Evolutionary conservation across 345 rosid genomes (phyloP).

Genomic region (Camelina neglecta): DNA sequence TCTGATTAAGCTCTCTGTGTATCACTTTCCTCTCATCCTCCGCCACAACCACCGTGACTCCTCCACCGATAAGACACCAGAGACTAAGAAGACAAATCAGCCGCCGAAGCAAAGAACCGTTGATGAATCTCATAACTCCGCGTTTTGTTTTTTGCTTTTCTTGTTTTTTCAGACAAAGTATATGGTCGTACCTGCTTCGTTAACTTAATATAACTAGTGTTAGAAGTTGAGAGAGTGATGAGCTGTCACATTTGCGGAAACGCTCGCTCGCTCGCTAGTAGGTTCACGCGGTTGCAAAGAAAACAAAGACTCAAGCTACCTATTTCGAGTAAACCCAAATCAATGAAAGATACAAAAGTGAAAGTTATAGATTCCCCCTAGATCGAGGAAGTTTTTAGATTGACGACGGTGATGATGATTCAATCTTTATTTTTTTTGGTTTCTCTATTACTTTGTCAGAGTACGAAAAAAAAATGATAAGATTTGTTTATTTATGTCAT

Average conservation of each 20-base stretch:
- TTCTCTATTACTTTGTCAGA: background rate
- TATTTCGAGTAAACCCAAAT: slow-evolving; percentile 22
- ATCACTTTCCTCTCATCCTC: slow-evolving; percentile 36
- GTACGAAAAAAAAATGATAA: slow-evolving; percentile 11
- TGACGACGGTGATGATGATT: background rate
- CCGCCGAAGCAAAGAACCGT: slow-evolving; percentile 27
- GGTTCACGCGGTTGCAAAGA: slow-evolving; percentile 35
- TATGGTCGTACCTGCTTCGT: slow-evolving; percentile 31
- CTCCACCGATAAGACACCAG: slow-evolving; percentile 33
- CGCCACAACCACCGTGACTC: slow-evolving; percentile 41
- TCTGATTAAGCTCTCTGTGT: slow-evolving; percentile 66
- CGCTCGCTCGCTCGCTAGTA: background rate
- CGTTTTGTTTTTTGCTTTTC: too few relatives aligned
- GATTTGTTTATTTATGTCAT: slow-evolving; percentile 6
- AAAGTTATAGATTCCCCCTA: background rate
- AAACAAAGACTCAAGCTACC: slow-evolving; percentile 20
- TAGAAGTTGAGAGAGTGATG: slow-evolving; percentile 36
- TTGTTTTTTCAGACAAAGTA: background rate
- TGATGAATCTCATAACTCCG: slow-evolving; percentile 28
- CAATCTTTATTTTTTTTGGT: background rate
- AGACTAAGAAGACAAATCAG: slow-evolving; percentile 29
- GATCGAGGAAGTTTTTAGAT: slow-evolving; percentile 2
- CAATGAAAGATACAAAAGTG: background rate
- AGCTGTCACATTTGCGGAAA: slow-evolving; percentile 41
- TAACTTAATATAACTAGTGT: slow-evolving; percentile 25